Evolutionary conservation across 139 green algal species (phyloP).

Genomic region (Tetratostichococcus sp.): DNA sequence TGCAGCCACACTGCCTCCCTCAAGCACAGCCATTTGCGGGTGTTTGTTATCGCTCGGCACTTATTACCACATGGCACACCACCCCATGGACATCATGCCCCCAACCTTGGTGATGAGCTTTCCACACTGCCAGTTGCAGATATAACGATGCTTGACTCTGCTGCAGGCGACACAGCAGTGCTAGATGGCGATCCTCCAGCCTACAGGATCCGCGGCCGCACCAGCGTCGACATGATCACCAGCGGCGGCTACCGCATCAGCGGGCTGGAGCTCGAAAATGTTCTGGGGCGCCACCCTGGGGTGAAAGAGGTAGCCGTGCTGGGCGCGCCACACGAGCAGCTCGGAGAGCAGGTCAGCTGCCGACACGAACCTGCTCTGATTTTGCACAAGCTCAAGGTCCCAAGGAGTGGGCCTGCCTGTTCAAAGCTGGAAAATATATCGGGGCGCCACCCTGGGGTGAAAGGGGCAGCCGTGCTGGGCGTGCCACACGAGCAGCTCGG

Average conservation of each 20-base stretch:
- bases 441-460: slow-evolving; percentile 63
- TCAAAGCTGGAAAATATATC: slow-evolving; percentile 78
- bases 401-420: too few relatives aligned
- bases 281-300: slow-evolving; percentile 65
- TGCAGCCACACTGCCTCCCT: too few relatives aligned
- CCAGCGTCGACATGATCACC: slow-evolving; percentile 95
- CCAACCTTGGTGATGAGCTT: too few relatives aligned
- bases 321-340: slow-evolving; percentile 68
- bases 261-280: slow-evolving; percentile 77
- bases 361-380: too few relatives aligned
- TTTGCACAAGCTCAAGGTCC: too few relatives aligned
- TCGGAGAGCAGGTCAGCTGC: slow-evolving; percentile 57
- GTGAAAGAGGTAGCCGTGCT: slow-evolving; percentile 81
- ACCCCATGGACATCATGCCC: too few relatives aligned
- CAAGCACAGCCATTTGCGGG: too few relatives aligned
- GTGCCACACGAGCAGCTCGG: slow-evolving; percentile 72
- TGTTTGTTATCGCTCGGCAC: too few relatives aligned
- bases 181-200: slow-evolving; percentile 46
- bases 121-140: too few relatives aligned
- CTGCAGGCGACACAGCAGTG: slow-evolving; percentile 38
- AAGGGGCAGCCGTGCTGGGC: slow-evolving; percentile 82
- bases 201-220: slow-evolving; percentile 80
- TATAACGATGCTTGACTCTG: too few relatives aligned
- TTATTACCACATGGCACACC: neutral
- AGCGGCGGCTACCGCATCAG: slow-evolving; percentile 88